Evolutionary conservation across 345 rosid genomes (phyloP).

Genomic region (Lepidium sativum): DNA sequence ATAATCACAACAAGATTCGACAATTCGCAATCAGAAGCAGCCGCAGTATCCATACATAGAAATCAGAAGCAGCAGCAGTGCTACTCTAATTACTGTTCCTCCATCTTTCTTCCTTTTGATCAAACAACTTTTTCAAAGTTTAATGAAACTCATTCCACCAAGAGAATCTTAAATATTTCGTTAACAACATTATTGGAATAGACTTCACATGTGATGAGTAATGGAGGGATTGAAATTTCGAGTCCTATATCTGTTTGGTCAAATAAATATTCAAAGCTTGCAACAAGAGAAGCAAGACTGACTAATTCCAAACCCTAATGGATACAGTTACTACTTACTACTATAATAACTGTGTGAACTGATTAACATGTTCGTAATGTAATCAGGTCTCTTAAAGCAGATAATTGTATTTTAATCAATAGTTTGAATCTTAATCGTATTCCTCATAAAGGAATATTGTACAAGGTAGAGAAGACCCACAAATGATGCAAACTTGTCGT

Average conservation of each 20-base stretch:
- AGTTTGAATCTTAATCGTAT: conserved; percentile 7
- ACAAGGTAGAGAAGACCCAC: neutral
- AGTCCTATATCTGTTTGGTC: neutral
- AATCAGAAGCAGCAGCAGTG: too few relatives aligned
- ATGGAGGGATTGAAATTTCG: neutral
- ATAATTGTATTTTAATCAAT: neutral
- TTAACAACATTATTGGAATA: neutral
- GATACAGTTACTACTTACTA: neutral
- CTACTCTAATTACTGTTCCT: too few relatives aligned
- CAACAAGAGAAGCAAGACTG: neutral
- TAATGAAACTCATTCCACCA: neutral
- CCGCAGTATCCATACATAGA: too few relatives aligned
- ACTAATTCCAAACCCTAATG: conserved; percentile 9
- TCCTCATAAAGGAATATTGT: neutral
- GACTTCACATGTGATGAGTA: neutral
- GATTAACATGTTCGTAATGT: conserved; percentile 9
- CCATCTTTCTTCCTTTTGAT: neutral
- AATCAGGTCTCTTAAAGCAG: neutral
- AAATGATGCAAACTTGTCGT: conserved; percentile 10
- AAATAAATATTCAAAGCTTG: neutral
- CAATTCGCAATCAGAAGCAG: too few relatives aligned
- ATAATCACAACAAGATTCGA: too few relatives aligned
- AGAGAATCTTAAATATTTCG: neutral
- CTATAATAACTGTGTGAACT: neutral
- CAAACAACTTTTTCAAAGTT: neutral